Base-by-base conservation (phyloP, 345 rosid genomes). In the Punica granatum region DNA sequence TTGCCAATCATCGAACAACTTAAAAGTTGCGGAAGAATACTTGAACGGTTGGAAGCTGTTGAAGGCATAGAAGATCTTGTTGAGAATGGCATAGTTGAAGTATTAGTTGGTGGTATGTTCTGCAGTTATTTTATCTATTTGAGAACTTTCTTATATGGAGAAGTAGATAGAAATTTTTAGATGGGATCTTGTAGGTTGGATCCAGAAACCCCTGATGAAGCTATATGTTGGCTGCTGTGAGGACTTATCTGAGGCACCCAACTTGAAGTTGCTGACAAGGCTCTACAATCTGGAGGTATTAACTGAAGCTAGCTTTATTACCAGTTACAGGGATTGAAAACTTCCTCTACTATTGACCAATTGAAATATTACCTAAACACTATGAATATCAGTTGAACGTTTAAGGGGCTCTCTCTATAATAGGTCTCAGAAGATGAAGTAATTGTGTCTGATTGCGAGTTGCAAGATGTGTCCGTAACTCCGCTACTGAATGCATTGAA, bases 371-470 rank as follows among this genome's bases (percentile, higher is more conserved):
- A 13, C 61, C 18, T 26, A 14, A 56, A 56, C 33, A 6, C 7
- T 56, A 33, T 56, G 33, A 26, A 26, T 56, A 10, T 56, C 44
- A 21, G 32, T 15, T 23, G n/a, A 26, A 36, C 28, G 31, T 16
- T 63, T n/a, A 10, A 18, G 35, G 26, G 23, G 26, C 28, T 62
- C 63, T 28, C 21, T 11, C 13, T 62, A 41, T 41, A 64, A 69
- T 79, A 93, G 97, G 88, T 89, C 33, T 73, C 76, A 46, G 98
- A 93, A 80, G 97, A 93, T 79, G 98, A 90, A 83, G 84, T 93
- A 26, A 70, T 74, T 58, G 85, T 77, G 59, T 85, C 97, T 36
- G 96, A 87, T 37, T 93, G 95, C 74, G 95, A 86, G 69, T 76
- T 93, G 81, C 98, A 90, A 88, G 98, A 93, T 73, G 67, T 93